These are phyloP conservation scores for Pseudogymnoascus sp. DNA, from an alignment of 2,329 filamentous ascomycete species.

Conservation along the genomic window DNA sequence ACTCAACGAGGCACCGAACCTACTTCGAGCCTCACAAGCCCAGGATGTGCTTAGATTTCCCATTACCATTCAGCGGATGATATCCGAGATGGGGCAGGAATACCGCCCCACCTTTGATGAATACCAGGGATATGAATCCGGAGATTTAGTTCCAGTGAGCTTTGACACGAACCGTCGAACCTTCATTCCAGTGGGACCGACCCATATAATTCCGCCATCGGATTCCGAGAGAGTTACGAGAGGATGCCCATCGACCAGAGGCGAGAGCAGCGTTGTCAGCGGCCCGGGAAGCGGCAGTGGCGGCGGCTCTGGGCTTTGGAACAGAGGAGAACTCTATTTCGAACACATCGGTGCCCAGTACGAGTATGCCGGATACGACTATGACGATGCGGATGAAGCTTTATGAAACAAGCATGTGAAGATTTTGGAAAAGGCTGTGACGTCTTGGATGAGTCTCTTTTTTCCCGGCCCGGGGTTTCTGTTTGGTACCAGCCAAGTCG, in stretches of 20 bases:
- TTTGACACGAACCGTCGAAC: neutral
- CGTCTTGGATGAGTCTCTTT: neutral
- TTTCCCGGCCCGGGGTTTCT: neutral
- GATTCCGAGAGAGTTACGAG: neutral
- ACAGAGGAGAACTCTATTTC: neutral
- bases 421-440: neutral
- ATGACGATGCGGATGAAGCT: neutral
- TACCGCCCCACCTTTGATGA: neutral
- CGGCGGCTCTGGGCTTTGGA: neutral
- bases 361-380: neutral
- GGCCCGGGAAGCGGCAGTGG: neutral
- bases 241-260: neutral
- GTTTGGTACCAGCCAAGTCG: neutral
- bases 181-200: neutral
- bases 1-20: neutral
- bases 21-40: neutral
- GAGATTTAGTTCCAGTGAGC: too few relatives aligned
- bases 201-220: neutral
- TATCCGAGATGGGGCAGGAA: neutral
- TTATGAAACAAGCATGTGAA: neutral
- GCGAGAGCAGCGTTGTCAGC: conserved; percentile 4
- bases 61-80: neutral
- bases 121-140: neutral
- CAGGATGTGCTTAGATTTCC: neutral
- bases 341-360: conserved; percentile 1